Evolutionary conservation across 148 eudicot genomes (phyloP).

Genomic region (Fagopyrum homotropicum): DNA sequence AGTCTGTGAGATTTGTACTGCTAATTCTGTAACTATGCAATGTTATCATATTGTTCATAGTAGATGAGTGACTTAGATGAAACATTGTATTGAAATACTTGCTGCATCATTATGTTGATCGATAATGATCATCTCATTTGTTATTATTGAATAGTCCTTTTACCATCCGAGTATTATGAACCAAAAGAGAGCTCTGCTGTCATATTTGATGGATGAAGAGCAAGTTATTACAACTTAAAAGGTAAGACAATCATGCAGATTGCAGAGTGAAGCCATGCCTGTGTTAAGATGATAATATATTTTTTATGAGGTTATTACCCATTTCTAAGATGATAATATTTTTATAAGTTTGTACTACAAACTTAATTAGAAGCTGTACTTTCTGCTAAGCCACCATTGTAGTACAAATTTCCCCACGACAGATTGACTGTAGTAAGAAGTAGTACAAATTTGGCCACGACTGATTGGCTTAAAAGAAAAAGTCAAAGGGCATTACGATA

Average conservation of each 20-base stretch:
- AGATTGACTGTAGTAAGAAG: background rate
- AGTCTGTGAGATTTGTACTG: background rate
- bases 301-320: too few relatives aligned
- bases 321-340: too few relatives aligned
- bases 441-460: background rate
- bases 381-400: too few relatives aligned
- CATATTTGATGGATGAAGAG: too few relatives aligned
- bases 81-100: background rate
- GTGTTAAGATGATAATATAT: too few relatives aligned
- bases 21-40: background rate
- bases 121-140: background rate
- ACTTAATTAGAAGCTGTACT: too few relatives aligned
- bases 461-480: background rate
- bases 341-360: too few relatives aligned
- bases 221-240: too few relatives aligned
- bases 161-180: background rate
- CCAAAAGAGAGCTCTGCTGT: too few relatives aligned
- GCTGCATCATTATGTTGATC: background rate
- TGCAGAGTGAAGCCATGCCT: too few relatives aligned
- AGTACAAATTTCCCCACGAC: background rate
- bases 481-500: background rate
- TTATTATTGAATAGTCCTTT: background rate
- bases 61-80: background rate
- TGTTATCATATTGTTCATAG: slow-evolving; percentile 5
- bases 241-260: too few relatives aligned